Conservation (phyloP, 208 protist genomes). For the Dictyostelium gargantuum region DNA sequence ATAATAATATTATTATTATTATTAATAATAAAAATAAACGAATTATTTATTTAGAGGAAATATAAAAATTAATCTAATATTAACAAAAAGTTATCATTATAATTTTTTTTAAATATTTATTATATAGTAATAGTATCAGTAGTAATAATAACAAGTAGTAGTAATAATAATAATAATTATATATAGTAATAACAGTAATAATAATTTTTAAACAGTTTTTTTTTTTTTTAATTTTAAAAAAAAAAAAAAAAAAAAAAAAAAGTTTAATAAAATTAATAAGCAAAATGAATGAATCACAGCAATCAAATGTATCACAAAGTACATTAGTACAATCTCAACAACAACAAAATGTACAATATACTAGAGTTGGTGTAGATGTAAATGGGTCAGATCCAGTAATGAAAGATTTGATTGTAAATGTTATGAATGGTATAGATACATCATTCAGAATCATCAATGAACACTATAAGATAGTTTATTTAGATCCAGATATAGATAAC, state of each 20-base stretch:
- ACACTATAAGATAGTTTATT: not conserved
- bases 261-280: not conserved
- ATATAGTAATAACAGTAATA: not conserved
- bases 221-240: not conserved
- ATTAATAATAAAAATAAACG: too few species aligned
- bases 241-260: not conserved
- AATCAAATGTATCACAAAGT: not conserved
- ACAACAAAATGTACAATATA: not conserved
- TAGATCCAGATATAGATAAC: not conserved
- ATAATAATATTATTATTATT: too few species aligned
- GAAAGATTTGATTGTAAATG: constrained; percentile 9
- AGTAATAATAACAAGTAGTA: too few species aligned
- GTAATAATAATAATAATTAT: too few species aligned
- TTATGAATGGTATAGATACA: not conserved
- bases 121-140: too few species aligned
- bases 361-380: constrained; percentile 2
- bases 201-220: too few species aligned
- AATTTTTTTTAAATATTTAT: too few species aligned
- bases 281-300: not conserved
- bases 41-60: too few species aligned
- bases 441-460: not conserved
- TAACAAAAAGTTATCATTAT: not conserved
- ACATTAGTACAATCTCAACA: not conserved
- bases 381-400: constrained; percentile 4
- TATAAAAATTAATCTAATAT: too few species aligned